Conservation (phyloP, 768 basidiomycete species). For the Phaffia tasmanica region DNA sequence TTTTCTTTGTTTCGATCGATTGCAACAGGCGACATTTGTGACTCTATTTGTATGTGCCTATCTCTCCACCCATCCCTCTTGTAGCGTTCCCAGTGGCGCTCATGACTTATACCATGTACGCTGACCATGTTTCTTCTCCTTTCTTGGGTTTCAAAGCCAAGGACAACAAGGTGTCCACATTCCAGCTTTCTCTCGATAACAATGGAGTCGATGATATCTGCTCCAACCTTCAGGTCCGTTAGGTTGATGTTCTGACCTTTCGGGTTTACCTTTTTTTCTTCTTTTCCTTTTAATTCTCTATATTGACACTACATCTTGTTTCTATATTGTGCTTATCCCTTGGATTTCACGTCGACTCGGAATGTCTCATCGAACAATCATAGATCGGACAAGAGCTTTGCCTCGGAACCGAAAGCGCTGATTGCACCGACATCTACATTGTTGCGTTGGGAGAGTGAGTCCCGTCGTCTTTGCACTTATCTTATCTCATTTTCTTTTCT, state of each 20-base stretch:
- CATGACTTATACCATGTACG: neutral
- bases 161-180: conserved; percentile 44
- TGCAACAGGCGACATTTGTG: conserved; percentile 16
- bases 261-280: neutral
- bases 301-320: neutral
- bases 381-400: conserved; percentile 49
- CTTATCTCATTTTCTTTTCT: neutral
- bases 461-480: neutral
- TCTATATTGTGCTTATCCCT: neutral
- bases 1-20: too few relatives aligned
- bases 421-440: conserved; percentile 54
- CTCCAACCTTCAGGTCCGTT: conserved; percentile 45
- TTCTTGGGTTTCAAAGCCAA: conserved; percentile 27
- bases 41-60: conserved; percentile 22
- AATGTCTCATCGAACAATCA: neutral
- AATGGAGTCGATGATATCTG: conserved; percentile 48
- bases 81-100: neutral
- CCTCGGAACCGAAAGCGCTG: conserved; percentile 50
- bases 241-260: too few relatives aligned
- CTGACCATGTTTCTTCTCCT: neutral
- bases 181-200: conserved; percentile 62
- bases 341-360: neutral
- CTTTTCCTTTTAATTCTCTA: neutral
- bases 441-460: conserved; percentile 47
- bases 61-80: neutral